phyloP scores from a whole-genome alignment of 2,329 filamentous ascomycete species.

The Aspergillus pseudoterreus region DNA sequence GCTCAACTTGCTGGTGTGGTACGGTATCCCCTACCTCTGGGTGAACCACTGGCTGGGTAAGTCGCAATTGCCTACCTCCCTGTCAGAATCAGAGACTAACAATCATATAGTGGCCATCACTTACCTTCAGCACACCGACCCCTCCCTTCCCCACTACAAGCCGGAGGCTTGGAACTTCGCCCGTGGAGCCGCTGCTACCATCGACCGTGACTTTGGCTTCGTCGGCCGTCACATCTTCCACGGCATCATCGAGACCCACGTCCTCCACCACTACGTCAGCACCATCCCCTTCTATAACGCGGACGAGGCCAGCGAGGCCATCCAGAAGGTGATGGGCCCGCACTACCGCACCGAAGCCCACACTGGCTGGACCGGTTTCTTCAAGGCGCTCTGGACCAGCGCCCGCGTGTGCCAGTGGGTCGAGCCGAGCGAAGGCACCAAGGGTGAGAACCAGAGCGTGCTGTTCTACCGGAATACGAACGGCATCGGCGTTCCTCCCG shows the following conservation, averaged over 20 bases:
- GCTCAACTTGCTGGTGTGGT: conserved; percentile 88
- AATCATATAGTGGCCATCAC: conserved; percentile 76
- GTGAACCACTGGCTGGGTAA: conserved; percentile 98
- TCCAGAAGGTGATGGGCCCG: conserved; percentile 89
- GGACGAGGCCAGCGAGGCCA: conserved; percentile 89
- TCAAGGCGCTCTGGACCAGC: conserved; percentile 75
- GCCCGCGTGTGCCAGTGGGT: conserved; percentile 95
- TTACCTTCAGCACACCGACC: conserved; percentile 95
- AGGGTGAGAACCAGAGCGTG: conserved; percentile 77
- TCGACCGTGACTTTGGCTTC: conserved; percentile 96
- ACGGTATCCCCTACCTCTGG: conserved; percentile 92
- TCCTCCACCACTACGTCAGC: conserved; percentile 95
- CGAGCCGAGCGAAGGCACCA: conserved; percentile 78
- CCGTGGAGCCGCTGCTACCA: conserved; percentile 89
- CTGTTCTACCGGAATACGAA: conserved; percentile 96
- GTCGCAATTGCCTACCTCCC: conserved; percentile 33
- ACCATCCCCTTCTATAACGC: conserved; percentile 96
- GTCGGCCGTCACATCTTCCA: conserved; percentile 86
- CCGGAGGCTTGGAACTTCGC: conserved; percentile 85
- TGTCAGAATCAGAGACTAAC: conserved; percentile 11
- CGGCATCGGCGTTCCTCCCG: conserved; percentile 65
- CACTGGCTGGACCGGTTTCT: conserved; percentile 76
- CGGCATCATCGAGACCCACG: conserved; percentile 96
- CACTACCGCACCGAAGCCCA: conserved; percentile 85
- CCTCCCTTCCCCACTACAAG: conserved; percentile 87